A percentile compares a stretch with the other conserved stretches of the same genome.
These are phyloP conservation scores for Blastomyces silverae DNA, from an alignment of 2,329 filamentous ascomycete genomes.

Conservation along the genomic window DNA sequence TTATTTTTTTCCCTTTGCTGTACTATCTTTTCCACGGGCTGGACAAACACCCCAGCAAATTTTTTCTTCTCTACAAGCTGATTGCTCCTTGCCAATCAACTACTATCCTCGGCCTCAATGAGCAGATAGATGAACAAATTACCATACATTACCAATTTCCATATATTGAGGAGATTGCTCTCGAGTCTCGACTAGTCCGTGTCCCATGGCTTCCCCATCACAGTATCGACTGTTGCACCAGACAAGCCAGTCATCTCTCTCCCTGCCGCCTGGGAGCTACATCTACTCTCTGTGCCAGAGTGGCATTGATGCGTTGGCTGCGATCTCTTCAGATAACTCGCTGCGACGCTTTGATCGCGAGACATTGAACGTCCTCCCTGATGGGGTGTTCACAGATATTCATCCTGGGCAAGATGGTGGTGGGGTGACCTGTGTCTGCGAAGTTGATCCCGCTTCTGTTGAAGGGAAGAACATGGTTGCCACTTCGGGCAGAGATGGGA, in stretches of 20 bases:
- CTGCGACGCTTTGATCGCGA: constrained; percentile 38
- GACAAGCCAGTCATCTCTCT: constrained; percentile 30
- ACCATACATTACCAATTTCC: neutral
- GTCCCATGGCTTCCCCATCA: constrained; percentile 15
- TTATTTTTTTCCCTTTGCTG: neutral
- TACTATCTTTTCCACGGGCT: neutral
- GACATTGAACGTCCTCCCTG: constrained; percentile 28
- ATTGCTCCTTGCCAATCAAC: neutral
- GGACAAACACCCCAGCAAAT: neutral
- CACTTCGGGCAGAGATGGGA: constrained; percentile 35
- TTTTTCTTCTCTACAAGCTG: neutral
- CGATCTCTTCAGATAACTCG: constrained; percentile 43
- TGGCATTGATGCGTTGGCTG: constrained; percentile 32
- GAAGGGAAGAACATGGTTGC: constrained; percentile 22
- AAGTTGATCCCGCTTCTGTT: constrained; percentile 8
- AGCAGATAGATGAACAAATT: constrained; percentile 1
- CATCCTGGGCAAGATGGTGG: constrained; percentile 27
- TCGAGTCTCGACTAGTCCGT: neutral
- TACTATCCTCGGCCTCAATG: neutral
- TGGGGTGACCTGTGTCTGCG: constrained; percentile 35
- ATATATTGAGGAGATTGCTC: neutral
- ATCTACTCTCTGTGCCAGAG: constrained; percentile 38
- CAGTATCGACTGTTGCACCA: constrained; percentile 16
- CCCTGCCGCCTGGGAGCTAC: constrained; percentile 37
- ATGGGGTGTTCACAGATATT: constrained; percentile 18